phyloP scores from a whole-genome alignment of 2,329 filamentous ascomycete genomes.

The Ustulina deusta region DNA sequence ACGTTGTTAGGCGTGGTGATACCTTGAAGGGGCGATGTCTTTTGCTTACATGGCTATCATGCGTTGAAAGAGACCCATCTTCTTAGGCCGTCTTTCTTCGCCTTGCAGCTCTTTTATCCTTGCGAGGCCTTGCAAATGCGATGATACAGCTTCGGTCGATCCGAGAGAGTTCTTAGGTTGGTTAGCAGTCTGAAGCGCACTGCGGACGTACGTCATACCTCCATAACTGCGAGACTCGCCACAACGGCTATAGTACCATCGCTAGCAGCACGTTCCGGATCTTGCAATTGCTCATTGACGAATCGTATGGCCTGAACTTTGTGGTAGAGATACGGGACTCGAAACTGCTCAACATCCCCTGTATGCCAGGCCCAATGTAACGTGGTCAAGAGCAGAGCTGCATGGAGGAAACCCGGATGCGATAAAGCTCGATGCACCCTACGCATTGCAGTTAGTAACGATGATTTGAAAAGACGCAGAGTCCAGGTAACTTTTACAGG shows the following conservation, averaged over 20 bases:
- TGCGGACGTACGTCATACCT: conserved; percentile 50
- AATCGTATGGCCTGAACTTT: conserved; percentile 61
- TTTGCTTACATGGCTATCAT: conserved; percentile 57
- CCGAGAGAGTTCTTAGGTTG: conserved; percentile 56
- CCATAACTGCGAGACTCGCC: conserved; percentile 58
- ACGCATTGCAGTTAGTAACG: conserved; percentile 22
- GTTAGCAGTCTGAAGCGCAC: conserved; percentile 28
- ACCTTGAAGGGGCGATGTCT: background rate
- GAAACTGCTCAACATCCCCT: conserved; percentile 59
- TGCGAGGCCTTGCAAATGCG: conserved; percentile 57
- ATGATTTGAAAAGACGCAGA: background rate
- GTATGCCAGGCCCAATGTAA: conserved; percentile 62
- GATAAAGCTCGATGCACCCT: conserved; percentile 59
- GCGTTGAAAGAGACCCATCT: conserved; percentile 55
- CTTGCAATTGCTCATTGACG: conserved; percentile 57
- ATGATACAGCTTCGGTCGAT: conserved; percentile 58
- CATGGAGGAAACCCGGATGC: conserved; percentile 60
- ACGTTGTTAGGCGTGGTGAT: conserved; percentile 37
- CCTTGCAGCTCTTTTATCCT: conserved; percentile 51
- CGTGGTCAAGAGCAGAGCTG: conserved; percentile 59
- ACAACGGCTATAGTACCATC: conserved; percentile 60
- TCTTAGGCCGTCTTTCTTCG: conserved; percentile 46
- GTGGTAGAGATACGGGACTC: conserved; percentile 60
- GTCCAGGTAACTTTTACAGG: conserved; percentile 45
- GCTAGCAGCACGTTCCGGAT: conserved; percentile 54